Evolutionary conservation across 2,329 filamentous ascomycete species (phyloP), one percentile per base, ranked within the genome.

Genomic region (Lasiodiplodia sp.): DNA sequence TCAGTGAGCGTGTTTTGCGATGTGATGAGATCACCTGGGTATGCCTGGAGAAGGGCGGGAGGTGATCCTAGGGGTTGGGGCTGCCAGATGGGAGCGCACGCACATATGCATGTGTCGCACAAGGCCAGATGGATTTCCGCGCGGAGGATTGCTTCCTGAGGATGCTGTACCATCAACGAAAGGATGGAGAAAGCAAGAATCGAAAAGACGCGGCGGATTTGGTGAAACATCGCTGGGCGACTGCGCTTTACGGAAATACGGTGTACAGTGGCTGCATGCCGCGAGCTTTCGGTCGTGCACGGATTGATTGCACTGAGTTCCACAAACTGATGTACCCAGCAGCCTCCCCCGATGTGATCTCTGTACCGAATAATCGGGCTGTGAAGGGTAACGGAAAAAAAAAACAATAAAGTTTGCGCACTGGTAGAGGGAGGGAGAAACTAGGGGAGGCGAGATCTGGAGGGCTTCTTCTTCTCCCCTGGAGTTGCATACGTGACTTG

Each of bases 41-140:
- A 2, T n/a, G 18, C n/a, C 18, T 47, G 44, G 44, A 47, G 44
- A 47, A 47, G 6, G 18, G 44, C 44, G 44, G n/a, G 44, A 21
- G n/a, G 44, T 10, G 44, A 47, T 47, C 44, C 44, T 47, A 47
- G 44, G 44, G 44, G 44, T 47, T 47, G 44, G 44, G 44, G 16
- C n/a, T 18, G 7, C 44, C n/a, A 11, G 44, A 47, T 40, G 44
- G n/a, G 18, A 8, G 10, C 18, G 44, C 44, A 21, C 44, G n/a
- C 44, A 47, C 44, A 47, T 47, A 47, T 47, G 44, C 44, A 47
- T n/a, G 44, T n/a, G n/a, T 47, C 44, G 44, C 44, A 47, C n/a
- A n/a, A 14, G 3, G 18, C n/a, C 18, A 47, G 44, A 18, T 40
- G 38, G 38, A 16, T 16, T 16, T 16, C 31, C 31, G 31, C 31